phyloP scores from a whole-genome alignment of 2,329 filamentous ascomycete species.

The Talaromyces marneffei region DNA sequence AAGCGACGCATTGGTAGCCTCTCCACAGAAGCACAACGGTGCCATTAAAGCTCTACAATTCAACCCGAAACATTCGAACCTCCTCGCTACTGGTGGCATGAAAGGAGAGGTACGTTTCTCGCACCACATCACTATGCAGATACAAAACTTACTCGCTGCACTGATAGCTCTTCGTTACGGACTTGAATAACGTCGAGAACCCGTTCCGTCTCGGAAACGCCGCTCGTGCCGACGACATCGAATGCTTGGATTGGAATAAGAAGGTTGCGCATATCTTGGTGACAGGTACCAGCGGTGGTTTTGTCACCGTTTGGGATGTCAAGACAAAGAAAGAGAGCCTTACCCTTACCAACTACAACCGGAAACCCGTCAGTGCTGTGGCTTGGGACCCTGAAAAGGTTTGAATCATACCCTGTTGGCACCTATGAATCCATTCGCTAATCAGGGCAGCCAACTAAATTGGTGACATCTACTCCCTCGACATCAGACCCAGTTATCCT shows the following conservation, averaged over 20 bases:
- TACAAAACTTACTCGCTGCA: not conserved
- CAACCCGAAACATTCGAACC: conserved; percentile 85
- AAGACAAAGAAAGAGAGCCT: conserved; percentile 97
- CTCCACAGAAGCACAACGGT: conserved; percentile 83
- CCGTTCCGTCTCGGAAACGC: conserved; percentile 86
- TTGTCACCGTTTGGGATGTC: conserved; percentile 97
- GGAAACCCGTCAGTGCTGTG: conserved; percentile 90
- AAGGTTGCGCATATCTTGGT: conserved; percentile 95
- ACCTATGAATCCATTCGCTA: conserved; percentile 15
- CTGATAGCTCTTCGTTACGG: conserved; percentile 73
- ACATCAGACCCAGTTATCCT: conserved; percentile 83
- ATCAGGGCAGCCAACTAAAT: conserved; percentile 63
- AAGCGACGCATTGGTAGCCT: conserved; percentile 73
- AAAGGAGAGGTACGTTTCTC: conserved; percentile 64
- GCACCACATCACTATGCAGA: not conserved
- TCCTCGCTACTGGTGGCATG: conserved; percentile 84
- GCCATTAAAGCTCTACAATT: conserved; percentile 94
- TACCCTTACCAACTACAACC: conserved; percentile 80
- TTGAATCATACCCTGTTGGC: not conserved
- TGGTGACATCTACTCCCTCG: conserved; percentile 85
- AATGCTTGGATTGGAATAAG: conserved; percentile 96
- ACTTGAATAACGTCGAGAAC: conserved; percentile 81
- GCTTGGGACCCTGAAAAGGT: conserved; percentile 93
- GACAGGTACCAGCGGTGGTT: conserved; percentile 85
- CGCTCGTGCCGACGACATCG: conserved; percentile 87